Base-by-base conservation (phyloP, 208 protist genomes). In the Leishmania amazonensis region DNA sequence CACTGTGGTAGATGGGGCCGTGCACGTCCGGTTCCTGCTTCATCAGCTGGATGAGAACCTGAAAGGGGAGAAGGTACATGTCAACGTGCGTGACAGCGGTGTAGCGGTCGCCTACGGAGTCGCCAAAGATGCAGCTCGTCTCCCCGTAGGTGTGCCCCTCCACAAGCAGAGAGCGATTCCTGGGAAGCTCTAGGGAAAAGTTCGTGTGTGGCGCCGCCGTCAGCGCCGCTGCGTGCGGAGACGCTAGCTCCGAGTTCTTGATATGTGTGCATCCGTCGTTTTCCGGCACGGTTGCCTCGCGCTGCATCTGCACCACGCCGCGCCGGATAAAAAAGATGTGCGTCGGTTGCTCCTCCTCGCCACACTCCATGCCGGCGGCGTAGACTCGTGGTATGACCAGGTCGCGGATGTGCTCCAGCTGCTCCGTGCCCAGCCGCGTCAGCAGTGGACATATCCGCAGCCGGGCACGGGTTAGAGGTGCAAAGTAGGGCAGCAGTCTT, bases 131-230 rank as follows among this genome's bases (percentile, higher is more conserved):
- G 84, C 93, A 95, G 17, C 87, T 83, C 47, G 85, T 87, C 78
- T 97, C 93, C 51, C 93, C 93, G 82, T 93, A 97, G 21, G 90
- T 95, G 83, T 97, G 93, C 24, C 93, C 93, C 57, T 97, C 93
- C 35, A 94, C 82, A 5, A 95, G 84, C 53, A 97, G 62, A 28
- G 80, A 81, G 8, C 91, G 93, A 81, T 89, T 93, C 67, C 80
- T 89, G 7, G 93, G 90, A 53, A 78, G 60, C 45, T 57, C 60
- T 7, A 83, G 62, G 28, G 80, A 81, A 68, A 76, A 83, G 62
- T 70, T 85, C 42, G 77, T 74, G 0, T 62, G 78, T 2, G 73
- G 19, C 11, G 45, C 17, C 2, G 53, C 24, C 24, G 24, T 17
- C 13, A 28, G 57, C 15, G 82, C n/a, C 38, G 73, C 68, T 83